Evolutionary conservation across 1,139 yeast genomes (phyloP).

Genomic region (Yamadazyma sp.): DNA sequence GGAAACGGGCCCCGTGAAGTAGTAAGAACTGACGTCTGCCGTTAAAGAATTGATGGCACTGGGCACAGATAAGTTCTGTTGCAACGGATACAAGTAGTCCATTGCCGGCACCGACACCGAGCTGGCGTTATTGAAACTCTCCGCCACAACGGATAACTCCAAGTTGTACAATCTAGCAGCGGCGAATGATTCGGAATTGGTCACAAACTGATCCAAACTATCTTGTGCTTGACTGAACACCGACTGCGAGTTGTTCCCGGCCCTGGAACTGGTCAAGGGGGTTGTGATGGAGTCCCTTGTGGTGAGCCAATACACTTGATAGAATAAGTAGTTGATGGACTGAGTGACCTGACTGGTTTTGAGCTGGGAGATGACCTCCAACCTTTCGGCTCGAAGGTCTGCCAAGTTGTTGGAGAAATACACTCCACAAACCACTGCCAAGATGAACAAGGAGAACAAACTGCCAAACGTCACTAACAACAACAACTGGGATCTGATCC

Average conservation of each 20-base stretch:
- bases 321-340: constrained; percentile 59
- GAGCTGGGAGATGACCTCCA: constrained; percentile 75
- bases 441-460: constrained; percentile 67
- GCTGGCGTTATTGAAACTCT: constrained; percentile 30
- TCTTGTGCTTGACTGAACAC: constrained; percentile 43
- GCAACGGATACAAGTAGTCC: constrained; percentile 54
- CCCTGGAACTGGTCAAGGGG: constrained; percentile 62
- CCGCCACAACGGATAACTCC: constrained; percentile 37
- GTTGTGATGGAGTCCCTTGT: constrained; percentile 58
- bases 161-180: constrained; percentile 70
- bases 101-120: constrained; percentile 28
- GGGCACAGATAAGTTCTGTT: constrained; percentile 46
- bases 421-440: constrained; percentile 79
- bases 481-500: constrained; percentile 71
- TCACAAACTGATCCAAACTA: constrained; percentile 57
- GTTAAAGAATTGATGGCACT: constrained; percentile 17
- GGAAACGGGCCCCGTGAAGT: constrained; percentile 59
- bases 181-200: constrained; percentile 63
- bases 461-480: constrained; percentile 78
- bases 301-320: constrained; percentile 71
- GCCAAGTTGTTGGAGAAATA: constrained; percentile 69
- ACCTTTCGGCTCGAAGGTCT: constrained; percentile 63
- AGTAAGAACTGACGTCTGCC: constrained; percentile 29
- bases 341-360: constrained; percentile 80
- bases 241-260: constrained; percentile 61